phyloP scores from a whole-genome alignment of 73 alveolate genomes.

The Blepharisma stoltei region DNA sequence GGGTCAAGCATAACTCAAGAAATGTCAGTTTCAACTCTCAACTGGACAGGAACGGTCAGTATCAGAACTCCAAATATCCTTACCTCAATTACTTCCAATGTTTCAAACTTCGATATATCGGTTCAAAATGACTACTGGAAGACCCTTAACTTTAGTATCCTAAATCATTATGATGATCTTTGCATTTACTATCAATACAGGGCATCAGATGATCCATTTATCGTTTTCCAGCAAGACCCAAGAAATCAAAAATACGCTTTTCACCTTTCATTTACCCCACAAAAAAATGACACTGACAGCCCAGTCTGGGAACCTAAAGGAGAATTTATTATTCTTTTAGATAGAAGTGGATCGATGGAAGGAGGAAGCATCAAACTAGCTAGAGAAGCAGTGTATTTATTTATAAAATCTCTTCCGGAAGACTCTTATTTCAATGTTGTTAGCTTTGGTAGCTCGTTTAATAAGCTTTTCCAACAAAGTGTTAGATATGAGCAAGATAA shows the following conservation, averaged over 20 bases:
- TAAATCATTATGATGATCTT: background rate
- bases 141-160: background rate
- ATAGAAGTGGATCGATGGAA: slow-evolving; percentile 87
- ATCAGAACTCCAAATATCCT: background rate
- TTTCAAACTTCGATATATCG: background rate
- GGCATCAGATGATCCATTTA: background rate
- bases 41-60: background rate
- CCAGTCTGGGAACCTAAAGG: background rate
- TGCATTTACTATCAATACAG: background rate
- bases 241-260: background rate
- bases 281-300: background rate
- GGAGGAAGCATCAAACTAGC: slow-evolving; percentile 68
- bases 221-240: background rate
- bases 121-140: background rate
- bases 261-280: slow-evolving; percentile 11
- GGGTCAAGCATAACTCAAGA: background rate
- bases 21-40: background rate
- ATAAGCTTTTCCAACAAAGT: slow-evolving; percentile 39
- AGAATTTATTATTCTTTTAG: slow-evolving; percentile 67
- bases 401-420: slow-evolving; percentile 70
- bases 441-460: slow-evolving; percentile 66
- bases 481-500: slow-evolving; percentile 40
- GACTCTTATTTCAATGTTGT: slow-evolving; percentile 68
- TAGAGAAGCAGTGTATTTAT: slow-evolving; percentile 60
- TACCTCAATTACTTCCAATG: background rate